These are phyloP conservation scores for Colletotrichum costaricense DNA, from an alignment of 2,329 filamentous ascomycete genomes.

Conservation along the genomic window DNA sequence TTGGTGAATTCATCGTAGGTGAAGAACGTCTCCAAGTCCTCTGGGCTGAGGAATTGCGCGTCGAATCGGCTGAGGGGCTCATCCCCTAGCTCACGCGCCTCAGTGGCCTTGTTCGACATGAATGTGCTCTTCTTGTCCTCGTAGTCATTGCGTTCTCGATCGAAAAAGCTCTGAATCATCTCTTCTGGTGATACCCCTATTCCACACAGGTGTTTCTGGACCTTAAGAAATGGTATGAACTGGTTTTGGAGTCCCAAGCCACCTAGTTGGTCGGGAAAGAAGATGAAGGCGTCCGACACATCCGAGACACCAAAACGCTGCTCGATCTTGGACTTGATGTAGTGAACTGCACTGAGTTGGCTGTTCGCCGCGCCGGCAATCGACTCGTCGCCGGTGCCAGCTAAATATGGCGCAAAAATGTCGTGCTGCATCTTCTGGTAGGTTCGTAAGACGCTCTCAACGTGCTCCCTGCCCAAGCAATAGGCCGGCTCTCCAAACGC, in stretches of 20 bases:
- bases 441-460: slow-evolving; percentile 54
- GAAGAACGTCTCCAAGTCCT: not conserved
- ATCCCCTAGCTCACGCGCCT: not conserved
- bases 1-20: not conserved
- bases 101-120: not conserved
- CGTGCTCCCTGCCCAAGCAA: slow-evolving; percentile 57
- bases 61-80: not conserved
- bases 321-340: slow-evolving; percentile 45
- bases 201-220: slow-evolving; percentile 41
- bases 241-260: slow-evolving; percentile 60
- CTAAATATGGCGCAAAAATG: slow-evolving; percentile 44
- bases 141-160: not conserved
- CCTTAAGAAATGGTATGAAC: slow-evolving; percentile 53
- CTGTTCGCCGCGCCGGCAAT: not conserved
- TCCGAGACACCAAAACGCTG: slow-evolving; percentile 48
- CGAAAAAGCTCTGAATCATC: not conserved
- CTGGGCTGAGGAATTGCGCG: not conserved
- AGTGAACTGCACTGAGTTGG: slow-evolving; percentile 40
- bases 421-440: slow-evolving; percentile 53
- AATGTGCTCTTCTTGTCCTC: not conserved
- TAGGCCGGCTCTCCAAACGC: slow-evolving; percentile 58
- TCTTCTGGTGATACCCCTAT: not conserved
- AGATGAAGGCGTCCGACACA: slow-evolving; percentile 59
- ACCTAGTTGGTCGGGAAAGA: slow-evolving; percentile 56
- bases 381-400: slow-evolving; percentile 26